Evolutionary conservation across 148 eudicot genomes (phyloP).

Genomic region (Rhododendron mucronatum): DNA sequence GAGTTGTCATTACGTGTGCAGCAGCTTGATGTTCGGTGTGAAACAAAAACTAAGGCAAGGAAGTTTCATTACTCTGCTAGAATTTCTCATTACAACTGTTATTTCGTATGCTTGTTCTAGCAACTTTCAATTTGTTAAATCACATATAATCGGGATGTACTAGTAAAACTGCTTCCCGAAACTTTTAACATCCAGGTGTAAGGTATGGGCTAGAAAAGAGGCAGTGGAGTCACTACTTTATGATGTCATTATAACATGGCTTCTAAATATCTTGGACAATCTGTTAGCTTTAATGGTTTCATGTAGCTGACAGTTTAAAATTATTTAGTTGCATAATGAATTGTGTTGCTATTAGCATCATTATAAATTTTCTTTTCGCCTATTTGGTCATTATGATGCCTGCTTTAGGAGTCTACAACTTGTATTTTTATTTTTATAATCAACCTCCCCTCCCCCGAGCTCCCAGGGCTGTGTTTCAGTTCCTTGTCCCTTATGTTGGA

Average conservation of each 20-base stretch:
- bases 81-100: background rate
- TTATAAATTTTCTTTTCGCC: background rate
- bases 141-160: background rate
- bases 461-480: background rate
- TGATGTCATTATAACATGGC: background rate
- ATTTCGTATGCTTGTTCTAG: background rate
- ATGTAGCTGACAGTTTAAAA: background rate
- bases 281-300: background rate
- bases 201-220: background rate
- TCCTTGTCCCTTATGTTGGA: background rate
- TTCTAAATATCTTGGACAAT: background rate
- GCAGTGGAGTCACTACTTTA: background rate
- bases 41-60: slow-evolving; percentile 48
- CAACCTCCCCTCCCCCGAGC: background rate
- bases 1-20: slow-evolving; percentile 34
- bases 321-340: background rate
- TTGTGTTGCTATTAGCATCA: background rate
- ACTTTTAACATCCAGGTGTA: background rate
- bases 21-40: slow-evolving; percentile 50
- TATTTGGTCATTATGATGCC: background rate
- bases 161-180: background rate
- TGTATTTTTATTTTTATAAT: background rate
- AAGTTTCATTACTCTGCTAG: background rate
- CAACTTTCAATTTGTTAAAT: background rate
- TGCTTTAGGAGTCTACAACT: background rate